phyloP scores from a whole-genome alignment of 768 basidiomycete genomes.

The Dentipellis sp. region DNA sequence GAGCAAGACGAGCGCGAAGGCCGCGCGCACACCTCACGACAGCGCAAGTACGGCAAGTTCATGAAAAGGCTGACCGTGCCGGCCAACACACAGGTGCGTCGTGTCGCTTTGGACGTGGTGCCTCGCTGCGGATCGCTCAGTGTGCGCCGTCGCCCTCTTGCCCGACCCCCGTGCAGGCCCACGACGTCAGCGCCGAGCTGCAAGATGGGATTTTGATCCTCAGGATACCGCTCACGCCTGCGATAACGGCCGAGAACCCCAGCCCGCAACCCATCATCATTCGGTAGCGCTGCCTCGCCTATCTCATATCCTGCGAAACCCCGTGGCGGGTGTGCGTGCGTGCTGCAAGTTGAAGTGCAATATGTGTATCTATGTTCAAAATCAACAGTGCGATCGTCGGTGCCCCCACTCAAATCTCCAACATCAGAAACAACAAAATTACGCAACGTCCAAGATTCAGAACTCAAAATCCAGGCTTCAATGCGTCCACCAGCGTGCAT shows the following conservation, averaged over 20 bases:
- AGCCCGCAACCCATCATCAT: constrained; percentile 37
- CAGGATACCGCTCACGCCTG: constrained; percentile 41
- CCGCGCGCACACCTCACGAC: constrained; percentile 28
- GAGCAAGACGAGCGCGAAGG: constrained; percentile 14
- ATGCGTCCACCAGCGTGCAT: too few relatives aligned
- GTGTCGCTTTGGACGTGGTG: constrained; percentile 8
- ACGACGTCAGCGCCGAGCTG: constrained; percentile 46
- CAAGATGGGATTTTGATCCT: constrained; percentile 53
- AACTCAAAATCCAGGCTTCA: too few relatives aligned
- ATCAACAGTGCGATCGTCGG: too few relatives aligned
- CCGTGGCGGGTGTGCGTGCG: too few relatives aligned
- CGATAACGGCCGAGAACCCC: constrained; percentile 33
- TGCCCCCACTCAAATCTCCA: too few relatives aligned
- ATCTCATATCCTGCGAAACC: too few relatives aligned
- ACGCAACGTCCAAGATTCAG: too few relatives aligned
- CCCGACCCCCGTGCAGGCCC: constrained; percentile 28
- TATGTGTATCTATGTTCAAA: too few relatives aligned
- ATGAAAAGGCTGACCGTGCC: constrained; percentile 45
- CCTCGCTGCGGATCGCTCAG: not conserved
- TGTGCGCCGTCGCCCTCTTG: constrained; percentile 7
- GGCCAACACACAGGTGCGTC: constrained; percentile 43
- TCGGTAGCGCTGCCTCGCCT: too few relatives aligned
- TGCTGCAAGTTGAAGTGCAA: too few relatives aligned
- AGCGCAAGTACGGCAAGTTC: constrained; percentile 46
- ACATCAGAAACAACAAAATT: too few relatives aligned